Evolutionary conservation across 1,139 yeast genomes (phyloP).

Genomic region (Geotrichum reessii): DNA sequence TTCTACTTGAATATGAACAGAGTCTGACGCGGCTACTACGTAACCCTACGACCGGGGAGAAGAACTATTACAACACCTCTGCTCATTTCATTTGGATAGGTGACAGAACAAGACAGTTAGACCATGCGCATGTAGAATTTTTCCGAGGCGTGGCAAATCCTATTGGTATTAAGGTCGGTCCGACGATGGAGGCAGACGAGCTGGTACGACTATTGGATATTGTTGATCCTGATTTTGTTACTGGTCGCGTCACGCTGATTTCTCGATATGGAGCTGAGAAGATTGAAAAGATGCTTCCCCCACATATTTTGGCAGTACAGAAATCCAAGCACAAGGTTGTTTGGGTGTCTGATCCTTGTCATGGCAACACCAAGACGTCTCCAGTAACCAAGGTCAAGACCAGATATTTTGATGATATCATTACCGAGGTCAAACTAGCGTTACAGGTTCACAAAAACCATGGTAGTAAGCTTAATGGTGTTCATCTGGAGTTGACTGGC

Average conservation of each 20-base stretch:
- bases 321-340: constrained; percentile 40
- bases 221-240: constrained; percentile 38
- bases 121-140: constrained; percentile 45
- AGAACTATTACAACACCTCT: constrained; percentile 40
- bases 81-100: constrained; percentile 46
- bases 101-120: constrained; percentile 42
- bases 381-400: constrained; percentile 40
- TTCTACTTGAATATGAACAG: constrained; percentile 42
- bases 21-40: constrained; percentile 36
- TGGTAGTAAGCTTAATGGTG: constrained; percentile 37
- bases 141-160: constrained; percentile 43
- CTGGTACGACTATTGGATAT: constrained; percentile 37
- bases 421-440: constrained; percentile 38
- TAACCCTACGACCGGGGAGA: constrained; percentile 24
- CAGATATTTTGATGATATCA: constrained; percentile 41
- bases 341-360: constrained; percentile 43
- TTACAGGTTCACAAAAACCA: constrained; percentile 36
- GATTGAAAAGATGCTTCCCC: constrained; percentile 36
- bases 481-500: constrained; percentile 43
- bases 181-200: constrained; percentile 39
- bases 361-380: constrained; percentile 41
- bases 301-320: constrained; percentile 40
- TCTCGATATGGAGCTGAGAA: constrained; percentile 41
- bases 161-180: constrained; percentile 44
- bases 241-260: constrained; percentile 42